Percentiles rank a stretch among this genome's conserved stretches.
Evolutionary conservation across 176 grass and related monocot genomes (phyloP).

Genomic region (Cenchrus fungigraminus): DNA sequence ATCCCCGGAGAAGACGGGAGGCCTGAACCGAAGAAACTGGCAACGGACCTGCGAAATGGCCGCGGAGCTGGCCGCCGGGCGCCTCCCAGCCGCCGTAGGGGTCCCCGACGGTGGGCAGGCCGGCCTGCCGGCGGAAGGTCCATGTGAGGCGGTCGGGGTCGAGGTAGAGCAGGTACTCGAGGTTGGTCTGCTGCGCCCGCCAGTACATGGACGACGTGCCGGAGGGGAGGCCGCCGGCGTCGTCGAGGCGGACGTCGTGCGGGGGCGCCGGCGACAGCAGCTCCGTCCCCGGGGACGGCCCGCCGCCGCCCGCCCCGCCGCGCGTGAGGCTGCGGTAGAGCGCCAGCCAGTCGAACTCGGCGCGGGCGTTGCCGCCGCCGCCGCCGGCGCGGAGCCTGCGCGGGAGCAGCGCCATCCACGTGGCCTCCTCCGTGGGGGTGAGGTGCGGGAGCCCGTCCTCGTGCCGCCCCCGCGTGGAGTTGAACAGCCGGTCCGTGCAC

Average conservation of each 20-base stretch:
- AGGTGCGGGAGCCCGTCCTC: slow-evolving; percentile 58
- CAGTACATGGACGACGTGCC: slow-evolving; percentile 25
- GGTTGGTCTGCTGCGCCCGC: slow-evolving; percentile 32
- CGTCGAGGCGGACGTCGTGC: slow-evolving; percentile 36
- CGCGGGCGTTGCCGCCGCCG: slow-evolving; percentile 11
- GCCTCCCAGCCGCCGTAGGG: slow-evolving; percentile 79
- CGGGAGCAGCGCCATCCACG: slow-evolving; percentile 71
- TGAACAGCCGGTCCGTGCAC: slow-evolving; percentile 49
- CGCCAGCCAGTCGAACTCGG: slow-evolving; percentile 67
- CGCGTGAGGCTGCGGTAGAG: slow-evolving; percentile 61
- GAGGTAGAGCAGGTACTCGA: slow-evolving; percentile 69
- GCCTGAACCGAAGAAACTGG: too few relatives aligned
- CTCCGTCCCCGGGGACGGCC: neutral
- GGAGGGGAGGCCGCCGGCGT: neutral
- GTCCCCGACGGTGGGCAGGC: slow-evolving; percentile 43
- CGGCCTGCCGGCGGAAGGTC: slow-evolving; percentile 63
- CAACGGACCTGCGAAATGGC: slow-evolving; percentile 67
- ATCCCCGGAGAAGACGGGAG: neutral
- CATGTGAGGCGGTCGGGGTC: slow-evolving; percentile 68
- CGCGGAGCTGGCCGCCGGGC: slow-evolving; percentile 50
- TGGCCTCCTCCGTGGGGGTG: slow-evolving; percentile 59
- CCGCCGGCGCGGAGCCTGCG: slow-evolving; percentile 42
- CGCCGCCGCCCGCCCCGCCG: neutral
- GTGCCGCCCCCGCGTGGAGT: slow-evolving; percentile 36
- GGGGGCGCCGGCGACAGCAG: slow-evolving; percentile 42